Conservation (phyloP, 495 filamentous ascomycete species). For the Penicillium goetzii region DNA sequence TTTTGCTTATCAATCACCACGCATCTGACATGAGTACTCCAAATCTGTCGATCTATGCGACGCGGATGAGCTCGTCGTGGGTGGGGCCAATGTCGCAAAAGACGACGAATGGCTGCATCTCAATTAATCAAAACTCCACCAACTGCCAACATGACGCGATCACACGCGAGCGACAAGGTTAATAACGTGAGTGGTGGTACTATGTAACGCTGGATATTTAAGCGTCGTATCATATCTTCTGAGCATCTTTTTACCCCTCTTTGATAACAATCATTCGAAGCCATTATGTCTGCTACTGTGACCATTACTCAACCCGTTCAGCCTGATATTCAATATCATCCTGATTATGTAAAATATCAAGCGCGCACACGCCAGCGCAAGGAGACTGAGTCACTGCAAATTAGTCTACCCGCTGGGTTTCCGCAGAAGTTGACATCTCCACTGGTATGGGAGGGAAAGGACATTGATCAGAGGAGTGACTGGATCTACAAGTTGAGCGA, state of each 20-base stretch:
- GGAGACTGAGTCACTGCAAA: slow-evolving; percentile 44
- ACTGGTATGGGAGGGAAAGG: slow-evolving; percentile 63
- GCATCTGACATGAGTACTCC: neutral
- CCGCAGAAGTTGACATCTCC: slow-evolving; percentile 51
- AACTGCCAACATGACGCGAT: slow-evolving; percentile 20
- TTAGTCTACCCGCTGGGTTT: slow-evolving; percentile 54
- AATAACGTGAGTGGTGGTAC: slow-evolving; percentile 4
- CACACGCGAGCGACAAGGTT: neutral
- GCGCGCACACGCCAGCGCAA: slow-evolving; percentile 51
- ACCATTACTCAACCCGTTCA: slow-evolving; percentile 37
- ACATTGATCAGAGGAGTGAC: slow-evolving; percentile 50
- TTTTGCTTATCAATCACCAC: neutral
- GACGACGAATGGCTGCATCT: slow-evolving; percentile 8
- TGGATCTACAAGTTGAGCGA: slow-evolving; percentile 56
- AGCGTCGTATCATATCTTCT: neutral
- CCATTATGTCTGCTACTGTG: slow-evolving; percentile 33
- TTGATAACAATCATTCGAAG: neutral
- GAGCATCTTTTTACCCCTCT: neutral
- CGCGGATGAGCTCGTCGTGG: slow-evolving; percentile 11
- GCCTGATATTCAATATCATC: slow-evolving; percentile 61
- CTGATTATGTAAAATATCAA: slow-evolving; percentile 59
- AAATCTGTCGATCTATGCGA: slow-evolving; percentile 7
- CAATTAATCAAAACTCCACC: slow-evolving; percentile 9
- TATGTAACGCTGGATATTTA: slow-evolving; percentile 4
- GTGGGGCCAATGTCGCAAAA: slow-evolving; percentile 27